Evolutionary conservation across 441 rosid species (phyloP).

Genomic region (Adansonia rubrostipa): DNA sequence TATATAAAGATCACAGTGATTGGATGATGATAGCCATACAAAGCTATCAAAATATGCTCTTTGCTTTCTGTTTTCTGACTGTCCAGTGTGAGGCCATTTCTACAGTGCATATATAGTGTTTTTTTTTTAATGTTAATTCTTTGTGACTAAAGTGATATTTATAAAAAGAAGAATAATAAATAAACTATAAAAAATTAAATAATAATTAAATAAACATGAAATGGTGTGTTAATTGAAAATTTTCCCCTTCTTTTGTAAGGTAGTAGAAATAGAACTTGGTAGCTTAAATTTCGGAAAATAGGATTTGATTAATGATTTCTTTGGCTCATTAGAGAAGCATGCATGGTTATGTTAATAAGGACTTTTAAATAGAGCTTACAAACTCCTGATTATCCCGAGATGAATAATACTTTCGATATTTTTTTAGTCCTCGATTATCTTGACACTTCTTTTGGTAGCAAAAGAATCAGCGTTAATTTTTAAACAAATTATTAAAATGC

Average conservation of each 20-base stretch:
- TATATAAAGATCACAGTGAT: constrained; percentile 29
- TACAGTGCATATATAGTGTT: not conserved
- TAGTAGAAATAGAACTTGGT: not conserved
- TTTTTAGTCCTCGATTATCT: no score
- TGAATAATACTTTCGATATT: no score
- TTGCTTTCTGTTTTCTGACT: constrained; percentile 1
- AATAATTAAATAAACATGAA: no score
- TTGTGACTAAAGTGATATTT: not conserved
- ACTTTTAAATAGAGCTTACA: no score
- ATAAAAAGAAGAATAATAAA: no score
- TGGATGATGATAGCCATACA: constrained; percentile 30
- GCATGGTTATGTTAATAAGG: no score
- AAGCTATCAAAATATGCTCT: not conserved
- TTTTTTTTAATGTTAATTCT: not conserved
- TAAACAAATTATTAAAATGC: no score
- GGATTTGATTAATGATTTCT: not conserved
- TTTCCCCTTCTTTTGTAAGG: not conserved
- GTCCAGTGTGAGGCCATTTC: not conserved
- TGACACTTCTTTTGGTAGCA: no score
- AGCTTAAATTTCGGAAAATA: not conserved
- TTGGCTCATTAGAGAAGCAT: not conserved
- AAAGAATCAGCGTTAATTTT: no score
- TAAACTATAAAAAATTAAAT: no score
- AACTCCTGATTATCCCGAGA: no score
- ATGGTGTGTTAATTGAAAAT: no score